Evolutionary conservation across 2,329 filamentous ascomycete species (phyloP), one percentile per base, ranked within the genome.

Genomic region (Claviceps africana): DNA sequence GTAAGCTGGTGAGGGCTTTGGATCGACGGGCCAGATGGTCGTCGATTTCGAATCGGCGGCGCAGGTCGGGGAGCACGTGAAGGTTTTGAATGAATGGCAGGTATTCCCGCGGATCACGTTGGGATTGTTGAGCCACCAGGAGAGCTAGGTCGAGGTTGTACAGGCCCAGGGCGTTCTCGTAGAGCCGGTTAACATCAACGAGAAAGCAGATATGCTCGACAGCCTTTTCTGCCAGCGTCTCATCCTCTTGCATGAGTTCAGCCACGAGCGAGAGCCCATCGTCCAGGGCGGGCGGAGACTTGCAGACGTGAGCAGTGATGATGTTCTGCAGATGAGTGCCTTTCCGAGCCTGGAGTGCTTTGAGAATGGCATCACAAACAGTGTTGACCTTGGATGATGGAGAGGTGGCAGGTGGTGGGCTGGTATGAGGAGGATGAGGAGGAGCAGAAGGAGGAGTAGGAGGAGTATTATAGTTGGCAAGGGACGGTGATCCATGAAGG

Each of bases 131-230:
- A 0, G 93, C 93, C 13, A 98, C 87, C 6, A 96, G 74, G 11
- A 98, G 75, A 3, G 91, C 84, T 8, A 98, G 79, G 11, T 95
- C 88, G 2, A 98, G 78, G 61, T 97, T 83, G 64, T 98, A 98
- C 2, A 97, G 74, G 1, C 90, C 90, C 2, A 98, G 74, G 0
- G 93, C 87, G 55, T 90, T 83, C 56, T 96, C 88, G 61, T 95
- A 98, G 0, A 98, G 78, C 40, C 83, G 82, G 65, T 96, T 94
- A 46, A 94, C 85, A 66, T 98, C 93, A 0, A 90, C 88, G 43
- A 98, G 77, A 74, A 98, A 98, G 73, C 89, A 97, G 55, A 98
- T 96, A 62, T 98, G 93, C 64, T 96, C 89, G 22, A 96, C 85
- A 0, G 91, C 91, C 65, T 84, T 85, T 59, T 97, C 91, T 0